Conservation (phyloP, 2,329 filamentous ascomycete species). For the Apiospora pterosperma region DNA sequence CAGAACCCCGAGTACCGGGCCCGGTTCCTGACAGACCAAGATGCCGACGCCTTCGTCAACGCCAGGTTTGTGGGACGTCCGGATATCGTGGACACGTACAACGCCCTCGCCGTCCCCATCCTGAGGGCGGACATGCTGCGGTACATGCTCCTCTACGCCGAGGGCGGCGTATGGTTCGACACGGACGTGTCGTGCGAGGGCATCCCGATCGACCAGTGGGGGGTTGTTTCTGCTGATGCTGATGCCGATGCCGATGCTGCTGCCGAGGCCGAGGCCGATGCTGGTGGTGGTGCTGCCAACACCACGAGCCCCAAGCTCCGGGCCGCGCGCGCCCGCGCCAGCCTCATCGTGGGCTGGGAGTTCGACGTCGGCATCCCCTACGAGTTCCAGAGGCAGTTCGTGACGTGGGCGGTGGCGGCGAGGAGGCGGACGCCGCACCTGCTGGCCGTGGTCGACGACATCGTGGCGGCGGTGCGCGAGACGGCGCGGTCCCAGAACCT, state of each 20-base stretch:
- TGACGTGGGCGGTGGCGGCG: constrained; percentile 9
- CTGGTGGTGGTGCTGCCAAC: neutral
- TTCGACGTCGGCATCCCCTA: constrained; percentile 20
- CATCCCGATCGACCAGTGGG: constrained; percentile 26
- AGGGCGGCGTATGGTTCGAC: constrained; percentile 14
- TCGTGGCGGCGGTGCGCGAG: constrained; percentile 9
- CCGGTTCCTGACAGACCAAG: constrained; percentile 24
- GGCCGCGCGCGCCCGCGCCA: neutral
- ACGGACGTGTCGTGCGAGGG: constrained; percentile 12
- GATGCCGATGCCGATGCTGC: constrained; percentile 26
- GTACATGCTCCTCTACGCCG: constrained; percentile 13
- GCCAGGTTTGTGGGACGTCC: constrained; percentile 49
- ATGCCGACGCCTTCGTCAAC: constrained; percentile 51
- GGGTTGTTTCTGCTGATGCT: neutral
- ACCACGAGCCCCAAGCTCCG: constrained; percentile 4
- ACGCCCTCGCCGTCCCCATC: constrained; percentile 14
- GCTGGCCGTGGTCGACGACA: constrained; percentile 16
- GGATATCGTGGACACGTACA: constrained; percentile 20
- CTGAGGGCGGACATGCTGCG: constrained; percentile 11
- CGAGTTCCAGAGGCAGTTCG: constrained; percentile 13
- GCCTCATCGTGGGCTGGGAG: constrained; percentile 25
- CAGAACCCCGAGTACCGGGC: constrained; percentile 22
- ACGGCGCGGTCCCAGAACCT: constrained; percentile 6
- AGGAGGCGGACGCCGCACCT: constrained; percentile 5
- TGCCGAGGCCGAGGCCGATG: too few relatives aligned